A percentile compares a stretch with the other conserved stretches of the same genome.
Evolutionary conservation across 768 basidiomycete species (phyloP).

Genomic region (Rhodosporidiobolus odoratus): DNA sequence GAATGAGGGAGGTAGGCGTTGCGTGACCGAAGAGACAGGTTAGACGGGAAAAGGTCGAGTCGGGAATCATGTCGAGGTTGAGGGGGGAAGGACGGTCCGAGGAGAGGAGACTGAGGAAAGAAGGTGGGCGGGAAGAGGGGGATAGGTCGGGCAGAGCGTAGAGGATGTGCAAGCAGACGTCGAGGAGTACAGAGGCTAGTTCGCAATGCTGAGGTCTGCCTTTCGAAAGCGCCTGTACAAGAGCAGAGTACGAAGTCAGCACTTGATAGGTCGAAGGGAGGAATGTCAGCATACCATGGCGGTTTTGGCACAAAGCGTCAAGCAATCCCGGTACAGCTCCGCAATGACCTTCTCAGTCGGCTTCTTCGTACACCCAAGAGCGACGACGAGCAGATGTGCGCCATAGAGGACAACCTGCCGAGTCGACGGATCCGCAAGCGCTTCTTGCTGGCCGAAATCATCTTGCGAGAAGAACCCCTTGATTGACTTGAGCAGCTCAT

Average conservation of each 20-base stretch:
- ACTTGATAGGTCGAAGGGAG: background rate
- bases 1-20: background rate
- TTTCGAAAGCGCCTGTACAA: background rate
- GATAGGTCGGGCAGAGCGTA: constrained; percentile 23
- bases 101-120: constrained; percentile 7
- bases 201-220: background rate
- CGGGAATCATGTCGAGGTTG: constrained; percentile 12
- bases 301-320: background rate
- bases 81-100: background rate
- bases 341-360: constrained; percentile 9
- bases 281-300: constrained; percentile 1
- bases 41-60: constrained; percentile 25
- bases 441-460: background rate
- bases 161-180: constrained; percentile 27
- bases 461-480: background rate
- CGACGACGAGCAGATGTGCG: constrained; percentile 14
- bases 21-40: constrained; percentile 23
- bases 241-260: background rate
- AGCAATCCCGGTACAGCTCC: constrained; percentile 21
- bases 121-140: background rate
- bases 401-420: background rate
- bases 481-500: constrained; percentile 18
- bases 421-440: no score
- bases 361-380: constrained; percentile 10
- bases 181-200: constrained; percentile 18